Evolutionary conservation across 164 flowering plant species (phyloP), one percentile per base, ranked within the genome.

Genomic region (Taxillus chinensis): DNA sequence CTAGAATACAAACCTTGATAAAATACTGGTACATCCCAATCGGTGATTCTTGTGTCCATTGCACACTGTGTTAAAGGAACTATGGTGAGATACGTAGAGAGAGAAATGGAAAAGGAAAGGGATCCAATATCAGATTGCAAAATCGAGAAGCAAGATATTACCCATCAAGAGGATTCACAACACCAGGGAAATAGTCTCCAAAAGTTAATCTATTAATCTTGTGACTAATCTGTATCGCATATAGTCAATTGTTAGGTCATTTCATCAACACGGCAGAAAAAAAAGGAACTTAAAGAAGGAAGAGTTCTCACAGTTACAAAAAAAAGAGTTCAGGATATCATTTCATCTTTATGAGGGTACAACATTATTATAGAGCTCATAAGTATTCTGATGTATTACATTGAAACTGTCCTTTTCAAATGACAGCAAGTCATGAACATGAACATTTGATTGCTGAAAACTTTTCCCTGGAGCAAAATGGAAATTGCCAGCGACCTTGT

Each of bases 401-500:
- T 90, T 90, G 62, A 80, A 83, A 71, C 79, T 80, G 42, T 90
- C 92, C 75, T 74, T 80, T 57, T 86, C 92, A 74, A 90, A 80
- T 13, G 83, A 77, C 70, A 83, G 73, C 66, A 90, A 68, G 77
- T 90, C 95, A 53, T 84, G 85, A 16, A 90, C 82, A 69, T 84
- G 82, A 57, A 76, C 75, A 75, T 75, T 78, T 57, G 88, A 81
- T 55, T 90, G 97, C n/a, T 83, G 89, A 77, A 90, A 86, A 79
- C 95, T 87, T 73, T 87, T 90, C 66, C 97, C 97, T 62, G 92
- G 92, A 11, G 92, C 92, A 74, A 90, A 86, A 73, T 90, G 97
- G 61, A 87, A 87, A 68, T 86, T 87, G 57, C 97, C 97, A 64
- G 95, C 97, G 13, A 90, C 97, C 70, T 86, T 90, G 57, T 90